Base-by-base conservation (phyloP, 108 stramenopile species). In the Skeletonema potamos region DNA sequence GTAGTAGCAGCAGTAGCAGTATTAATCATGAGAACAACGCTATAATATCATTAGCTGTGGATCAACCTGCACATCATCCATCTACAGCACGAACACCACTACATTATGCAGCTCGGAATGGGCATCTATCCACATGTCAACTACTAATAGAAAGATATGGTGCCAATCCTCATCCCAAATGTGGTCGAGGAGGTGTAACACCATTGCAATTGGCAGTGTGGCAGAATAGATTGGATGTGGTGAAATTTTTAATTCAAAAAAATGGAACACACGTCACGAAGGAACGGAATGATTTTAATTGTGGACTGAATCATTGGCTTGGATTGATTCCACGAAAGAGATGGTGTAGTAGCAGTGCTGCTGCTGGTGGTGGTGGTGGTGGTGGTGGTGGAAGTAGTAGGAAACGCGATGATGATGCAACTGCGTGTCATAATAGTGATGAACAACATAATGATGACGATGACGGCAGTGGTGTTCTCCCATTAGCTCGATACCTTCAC, bases 131-230 rank as follows among this genome's bases (percentile, higher is more conserved):
- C 24, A 84, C 87, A 6, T 79, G 79, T 26, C 55, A 55, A 41
- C 62, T 82, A 17, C 58, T 94, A 18, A 65, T 92, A 6, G 66
- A 84, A 62, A 60, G 36, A 24, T 66, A 73, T 26, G 48, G 56
- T 13, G 91, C 91, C n/a, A 37, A 85, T 64, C 64, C 74, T 6
- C 71, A 70, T 56, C 62, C 86, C 4, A 66, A 69, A 64, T 63
- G 76, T 9, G 89, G 85, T 22, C 72, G 82, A 27, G 86, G 88
- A 39, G 82, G 84, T 26, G 93, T 94, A 4, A 82, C 93, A 15
- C 93, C 93, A 1, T 77, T 94, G 46, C 93, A 94, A 70, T 57
- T 94, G 43, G 90, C 93, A 15, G 89, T 94, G 34, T 94, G 90
- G 90, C 89, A 90, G 65, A 94, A 94, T 80, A 86, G 81, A 48